Percentiles rank a stretch among this genome's conserved stretches.
Evolutionary conservation across 352 stramenopile genomes (phyloP).

Genomic region (Globisporangium ultimum): DNA sequence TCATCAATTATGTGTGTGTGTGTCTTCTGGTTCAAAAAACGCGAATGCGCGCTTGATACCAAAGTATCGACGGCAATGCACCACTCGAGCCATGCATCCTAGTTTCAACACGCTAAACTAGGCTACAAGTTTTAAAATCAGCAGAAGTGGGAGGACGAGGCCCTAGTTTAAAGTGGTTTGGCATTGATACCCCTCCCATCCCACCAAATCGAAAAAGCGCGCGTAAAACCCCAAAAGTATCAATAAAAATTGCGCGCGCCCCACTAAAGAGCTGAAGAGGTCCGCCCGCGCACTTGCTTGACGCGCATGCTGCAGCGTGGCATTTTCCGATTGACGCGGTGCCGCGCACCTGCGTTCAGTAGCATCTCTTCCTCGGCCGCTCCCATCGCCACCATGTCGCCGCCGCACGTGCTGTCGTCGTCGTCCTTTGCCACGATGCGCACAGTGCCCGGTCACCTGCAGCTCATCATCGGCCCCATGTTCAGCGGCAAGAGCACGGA

Average conservation of each 20-base stretch:
- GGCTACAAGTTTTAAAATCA: not conserved
- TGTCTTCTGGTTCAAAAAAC: not conserved
- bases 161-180: not conserved
- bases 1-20: slow-evolving; percentile 14
- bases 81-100: not conserved
- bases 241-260: not conserved
- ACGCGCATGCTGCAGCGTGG: not conserved
- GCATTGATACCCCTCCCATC: not conserved
- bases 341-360: not conserved
- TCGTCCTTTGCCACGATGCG: slow-evolving; percentile 4
- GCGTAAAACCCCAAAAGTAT: not conserved
- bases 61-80: not conserved
- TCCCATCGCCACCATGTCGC: not conserved
- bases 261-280: not conserved
- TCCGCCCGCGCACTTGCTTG: not conserved
- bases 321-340: not conserved
- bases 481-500: slow-evolving; percentile 88
- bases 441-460: slow-evolving; percentile 49
- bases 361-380: no score
- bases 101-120: not conserved
- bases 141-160: not conserved
- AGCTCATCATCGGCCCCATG: slow-evolving; percentile 87
- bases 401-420: no score
- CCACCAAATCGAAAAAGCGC: not conserved
- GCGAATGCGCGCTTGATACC: slow-evolving; percentile 5